Conservation (phyloP, 2,329 filamentous ascomycete species). For the Fusarium transvaalense region DNA sequence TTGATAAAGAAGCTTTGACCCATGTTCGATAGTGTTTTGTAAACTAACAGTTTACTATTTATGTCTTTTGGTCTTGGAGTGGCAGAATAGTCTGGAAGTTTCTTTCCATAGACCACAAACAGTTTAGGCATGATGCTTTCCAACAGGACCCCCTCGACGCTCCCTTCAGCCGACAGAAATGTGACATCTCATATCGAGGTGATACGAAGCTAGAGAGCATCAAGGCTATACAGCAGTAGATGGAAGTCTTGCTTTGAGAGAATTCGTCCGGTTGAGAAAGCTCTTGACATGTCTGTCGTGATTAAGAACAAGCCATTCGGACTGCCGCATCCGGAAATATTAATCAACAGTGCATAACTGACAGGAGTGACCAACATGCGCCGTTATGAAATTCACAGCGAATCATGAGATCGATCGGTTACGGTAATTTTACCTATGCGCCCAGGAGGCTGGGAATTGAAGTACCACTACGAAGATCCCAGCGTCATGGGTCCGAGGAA, state of each 20-base stretch:
- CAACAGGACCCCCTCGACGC: neutral
- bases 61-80: neutral
- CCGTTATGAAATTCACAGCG: conserved; percentile 14
- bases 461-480: conserved; percentile 37
- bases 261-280: neutral
- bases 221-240: neutral
- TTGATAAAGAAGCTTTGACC: conserved; percentile 11
- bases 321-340: conserved; percentile 30
- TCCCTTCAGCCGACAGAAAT: neutral
- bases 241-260: neutral
- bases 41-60: conserved; percentile 9
- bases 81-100: neutral
- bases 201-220: neutral
- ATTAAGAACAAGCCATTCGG: neutral
- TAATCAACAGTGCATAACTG: conserved; percentile 9
- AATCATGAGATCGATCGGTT: conserved; percentile 40
- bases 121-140: neutral
- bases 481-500: conserved; percentile 37
- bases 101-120: neutral
- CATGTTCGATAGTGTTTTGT: conserved; percentile 5
- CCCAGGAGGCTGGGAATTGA: conserved; percentile 35
- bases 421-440: conserved; percentile 14
- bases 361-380: conserved; percentile 15
- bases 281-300: neutral
- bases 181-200: neutral